Percentiles rank a stretch among this genome's conserved stretches.
phyloP scores from a whole-genome alignment of 306 rosid genomes.

The Inga laurina region DNA sequence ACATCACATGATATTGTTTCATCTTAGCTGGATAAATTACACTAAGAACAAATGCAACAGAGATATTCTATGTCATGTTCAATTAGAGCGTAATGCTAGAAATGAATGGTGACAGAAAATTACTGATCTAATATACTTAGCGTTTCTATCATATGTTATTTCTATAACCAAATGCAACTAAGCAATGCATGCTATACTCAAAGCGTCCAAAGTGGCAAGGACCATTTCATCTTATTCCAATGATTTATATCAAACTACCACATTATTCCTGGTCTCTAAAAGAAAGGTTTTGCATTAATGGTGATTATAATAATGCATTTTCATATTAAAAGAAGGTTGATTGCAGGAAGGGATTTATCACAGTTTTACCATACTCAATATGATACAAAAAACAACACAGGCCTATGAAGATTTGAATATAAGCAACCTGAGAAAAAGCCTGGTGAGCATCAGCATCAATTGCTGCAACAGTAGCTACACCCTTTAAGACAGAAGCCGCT shows the following conservation, averaged over 20 bases:
- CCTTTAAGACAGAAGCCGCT: constrained; percentile 86
- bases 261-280: constrained; percentile 5
- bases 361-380: constrained; percentile 16
- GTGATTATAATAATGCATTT: not conserved
- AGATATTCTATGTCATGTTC: not conserved
- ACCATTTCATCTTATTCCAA: constrained; percentile 8
- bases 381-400: constrained; percentile 7
- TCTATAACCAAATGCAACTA: not conserved
- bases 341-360: constrained; percentile 20
- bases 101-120: not conserved
- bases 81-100: not conserved
- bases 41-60: not conserved
- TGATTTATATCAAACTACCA: constrained; percentile 9
- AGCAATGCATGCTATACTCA: constrained; percentile 7
- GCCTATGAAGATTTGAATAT: constrained; percentile 24
- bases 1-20: constrained; percentile 4
- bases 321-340: constrained; percentile 11
- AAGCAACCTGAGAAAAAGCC: constrained; percentile 83
- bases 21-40: not conserved
- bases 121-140: not conserved
- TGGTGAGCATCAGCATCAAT: constrained; percentile 94
- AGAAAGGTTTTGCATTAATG: not conserved
- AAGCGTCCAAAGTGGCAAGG: not conserved
- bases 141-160: not conserved
- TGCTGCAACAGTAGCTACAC: constrained; percentile 92